These are phyloP conservation scores for Trichosporon faecale DNA, from an alignment of 1,284 basidiomycete genomes.

Conservation along the genomic window DNA sequence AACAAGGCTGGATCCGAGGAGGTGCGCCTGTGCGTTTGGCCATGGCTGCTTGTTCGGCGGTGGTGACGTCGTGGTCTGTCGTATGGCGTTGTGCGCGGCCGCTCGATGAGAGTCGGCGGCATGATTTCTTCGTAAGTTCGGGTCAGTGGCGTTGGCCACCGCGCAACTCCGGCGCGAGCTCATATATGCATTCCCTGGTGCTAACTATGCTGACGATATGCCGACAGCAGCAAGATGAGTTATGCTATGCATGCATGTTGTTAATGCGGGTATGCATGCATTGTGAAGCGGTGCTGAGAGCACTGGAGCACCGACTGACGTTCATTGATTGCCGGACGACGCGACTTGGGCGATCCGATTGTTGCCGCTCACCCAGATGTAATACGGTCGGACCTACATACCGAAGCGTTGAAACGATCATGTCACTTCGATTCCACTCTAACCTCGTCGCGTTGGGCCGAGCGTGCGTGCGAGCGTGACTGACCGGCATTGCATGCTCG, in stretches of 20 bases:
- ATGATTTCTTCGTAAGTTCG: too few relatives aligned
- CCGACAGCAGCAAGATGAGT: neutral
- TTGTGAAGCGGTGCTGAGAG: neutral
- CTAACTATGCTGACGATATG: neutral
- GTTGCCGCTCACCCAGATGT: neutral
- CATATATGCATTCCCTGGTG: neutral
- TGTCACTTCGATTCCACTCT: neutral
- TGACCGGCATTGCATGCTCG: neutral
- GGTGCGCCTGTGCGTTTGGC: neutral
- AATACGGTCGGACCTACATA: neutral
- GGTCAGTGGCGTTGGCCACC: neutral
- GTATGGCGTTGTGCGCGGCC: neutral
- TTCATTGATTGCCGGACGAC: neutral
- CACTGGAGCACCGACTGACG: neutral
- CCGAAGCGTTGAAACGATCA: neutral
- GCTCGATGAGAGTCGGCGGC: neutral
- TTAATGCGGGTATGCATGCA: neutral
- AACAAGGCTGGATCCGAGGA: neutral
- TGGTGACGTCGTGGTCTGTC: neutral
- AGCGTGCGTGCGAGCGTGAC: neutral
- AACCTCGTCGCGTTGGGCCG: neutral
- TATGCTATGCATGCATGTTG: neutral
- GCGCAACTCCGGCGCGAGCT: neutral
- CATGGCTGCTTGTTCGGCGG: neutral
- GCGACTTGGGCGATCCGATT: neutral